These are phyloP conservation scores for Schizothecium vesticola DNA, from an alignment of 495 filamentous ascomycete genomes.

Conservation along the genomic window DNA sequence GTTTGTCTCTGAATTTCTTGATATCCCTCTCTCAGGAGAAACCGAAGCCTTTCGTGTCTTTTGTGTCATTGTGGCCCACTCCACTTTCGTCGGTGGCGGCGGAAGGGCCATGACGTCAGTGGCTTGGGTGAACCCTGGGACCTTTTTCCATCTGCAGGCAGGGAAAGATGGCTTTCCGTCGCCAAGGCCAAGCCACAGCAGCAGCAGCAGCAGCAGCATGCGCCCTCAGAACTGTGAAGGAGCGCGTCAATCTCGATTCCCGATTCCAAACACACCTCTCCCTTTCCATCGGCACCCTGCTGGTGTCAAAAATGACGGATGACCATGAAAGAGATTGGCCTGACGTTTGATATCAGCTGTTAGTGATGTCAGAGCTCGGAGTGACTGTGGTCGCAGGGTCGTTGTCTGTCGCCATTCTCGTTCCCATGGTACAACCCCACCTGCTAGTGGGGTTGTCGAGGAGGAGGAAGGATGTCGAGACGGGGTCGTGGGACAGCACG, in stretches of 20 bases:
- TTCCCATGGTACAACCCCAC: not conserved
- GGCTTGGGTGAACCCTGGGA: not conserved
- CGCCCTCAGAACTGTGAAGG: too few relatives aligned
- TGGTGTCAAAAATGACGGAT: not conserved
- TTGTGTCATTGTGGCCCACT: not conserved
- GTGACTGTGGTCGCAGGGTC: not conserved
- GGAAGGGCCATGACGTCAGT: not conserved
- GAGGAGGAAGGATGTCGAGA: not conserved
- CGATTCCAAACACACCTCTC: not conserved
- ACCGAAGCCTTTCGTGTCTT: not conserved
- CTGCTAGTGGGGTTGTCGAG: not conserved
- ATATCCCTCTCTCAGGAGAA: conserved; percentile 4
- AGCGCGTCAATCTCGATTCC: not conserved
- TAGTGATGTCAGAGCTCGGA: not conserved
- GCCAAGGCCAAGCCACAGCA: not conserved
- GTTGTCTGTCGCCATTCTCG: not conserved
- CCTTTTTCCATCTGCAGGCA: not conserved
- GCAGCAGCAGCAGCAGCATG: not conserved
- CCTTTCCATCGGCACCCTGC: not conserved
- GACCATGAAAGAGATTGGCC: not conserved
- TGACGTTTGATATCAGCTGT: not conserved
- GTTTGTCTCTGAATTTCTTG: not conserved
- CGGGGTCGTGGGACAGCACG: not conserved
- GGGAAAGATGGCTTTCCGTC: not conserved
- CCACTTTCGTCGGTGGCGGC: not conserved